These are phyloP conservation scores for Neonectria ditissima DNA, from an alignment of 2,329 filamentous ascomycete species.

Conservation along the genomic window DNA sequence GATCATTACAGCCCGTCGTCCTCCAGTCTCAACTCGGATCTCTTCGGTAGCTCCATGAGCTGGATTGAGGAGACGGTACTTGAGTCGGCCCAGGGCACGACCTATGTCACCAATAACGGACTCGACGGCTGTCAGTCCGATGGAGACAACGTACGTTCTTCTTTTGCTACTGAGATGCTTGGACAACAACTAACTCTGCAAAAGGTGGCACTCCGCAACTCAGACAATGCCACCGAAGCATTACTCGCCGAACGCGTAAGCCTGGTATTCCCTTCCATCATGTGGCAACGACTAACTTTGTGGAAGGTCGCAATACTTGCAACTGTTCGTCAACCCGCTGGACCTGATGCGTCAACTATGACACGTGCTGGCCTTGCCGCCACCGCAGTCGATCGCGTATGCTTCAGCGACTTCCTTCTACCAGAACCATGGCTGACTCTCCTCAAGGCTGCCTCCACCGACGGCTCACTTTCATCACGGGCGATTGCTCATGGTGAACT, in stretches of 20 bases:
- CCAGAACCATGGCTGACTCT: background rate
- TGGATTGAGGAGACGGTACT: constrained; percentile 4
- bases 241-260: constrained; percentile 32
- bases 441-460: background rate
- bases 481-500: background rate
- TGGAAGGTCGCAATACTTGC: constrained; percentile 30
- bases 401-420: background rate
- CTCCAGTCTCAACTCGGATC: constrained; percentile 21
- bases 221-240: constrained; percentile 12
- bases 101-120: background rate
- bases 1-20: constrained; percentile 19
- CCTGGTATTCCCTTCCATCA: background rate
- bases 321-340: background rate
- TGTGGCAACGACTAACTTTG: constrained; percentile 30
- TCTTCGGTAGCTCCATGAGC: constrained; percentile 8
- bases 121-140: constrained; percentile 8
- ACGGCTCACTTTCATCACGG: background rate
- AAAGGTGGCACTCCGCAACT: constrained; percentile 38
- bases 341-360: constrained; percentile 1
- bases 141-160: constrained; percentile 36
- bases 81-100: background rate
- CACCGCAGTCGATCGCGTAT: constrained; percentile 11
- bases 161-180: background rate
- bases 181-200: constrained; percentile 37
- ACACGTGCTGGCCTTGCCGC: background rate